Evolutionary conservation across 2,329 filamentous ascomycete genomes (phyloP), one percentile per base, ranked within the genome.

Genomic region (Grosmannia penicillata): DNA sequence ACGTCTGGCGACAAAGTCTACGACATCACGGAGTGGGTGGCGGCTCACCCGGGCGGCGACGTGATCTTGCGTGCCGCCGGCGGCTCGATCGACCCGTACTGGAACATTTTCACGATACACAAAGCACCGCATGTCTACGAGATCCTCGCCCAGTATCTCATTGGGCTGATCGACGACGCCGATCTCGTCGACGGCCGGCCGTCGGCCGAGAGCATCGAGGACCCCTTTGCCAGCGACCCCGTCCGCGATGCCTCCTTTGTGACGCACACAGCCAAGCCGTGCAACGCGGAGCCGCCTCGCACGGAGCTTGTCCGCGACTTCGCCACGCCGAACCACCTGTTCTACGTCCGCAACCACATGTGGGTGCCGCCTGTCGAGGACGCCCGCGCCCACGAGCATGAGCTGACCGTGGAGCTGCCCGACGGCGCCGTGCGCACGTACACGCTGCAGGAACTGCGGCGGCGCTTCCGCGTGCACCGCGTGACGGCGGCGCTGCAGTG

Each of bases 41-140:
- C 63, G 1, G 72, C 66, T 1, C 77, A 82, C 49, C 77, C 77
- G 0, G 77, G 77, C 4, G 77, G 77, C 30, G 70, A 78, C 37
- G 73, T 82, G 13, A 82, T 82, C 42, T 59, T 81, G 8, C 66
- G 71, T 23, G 77, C 77, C 2, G 75, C 73, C 1, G 77, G 77
- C 4, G 68, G 70, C 27, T 70, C 67, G 39, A 69, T 82, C 36
- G 76, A 82, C 37, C 68, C 70, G 0, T 81, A 79, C 55, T 82
- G 77, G 77, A 62, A 78, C 42, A 78, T 82, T 38, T 82, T 82
- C 51, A 63, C 67, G 33, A 80, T 81, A 42, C 77, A 82, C 58
- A 75, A 80, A 51, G 65, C 68, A 15, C 62, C 71, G 30, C 71
- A 81, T 43, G 74, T 81, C 6, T 66, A 68, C 42, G 72, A 78